Evolutionary conservation across 225 moss, liverwort and hornwort genomes (phyloP), one percentile per base, ranked within the genome.

Genomic region (Bryoerythrophyllum caledonicum): DNA sequence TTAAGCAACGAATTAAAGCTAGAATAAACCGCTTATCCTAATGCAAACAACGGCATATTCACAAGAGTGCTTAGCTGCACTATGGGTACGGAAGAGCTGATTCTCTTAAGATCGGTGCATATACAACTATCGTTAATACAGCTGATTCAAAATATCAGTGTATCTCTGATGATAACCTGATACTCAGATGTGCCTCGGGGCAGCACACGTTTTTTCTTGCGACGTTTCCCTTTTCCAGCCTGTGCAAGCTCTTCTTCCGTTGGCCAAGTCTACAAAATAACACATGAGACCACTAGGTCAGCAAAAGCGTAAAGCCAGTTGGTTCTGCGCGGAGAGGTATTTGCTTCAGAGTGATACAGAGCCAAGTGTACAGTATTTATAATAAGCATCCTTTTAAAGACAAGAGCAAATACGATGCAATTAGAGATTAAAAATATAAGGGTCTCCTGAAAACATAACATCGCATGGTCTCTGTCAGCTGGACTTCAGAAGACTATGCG

Each of bases 151-250:
- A 60, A 15, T 46, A 21, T 32, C 17, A 49, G 25, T 38, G 38
- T 2, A 51, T 14, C 52, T 55, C 2, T 60, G 61, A 78, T 35
- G 24, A 64, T 63, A 46, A 96, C 96, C 89, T 99, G 99, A 77
- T 99, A 99, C 5, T 99, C 91, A 67, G 99, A 99, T 40, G 90
- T 95, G 74, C 99, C 99, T 35, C 86, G 90, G 1, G 93, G 99
- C 20, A 99, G 66, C 57, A 87, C 69, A 41, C 87, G 90, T 75
- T 91, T 91, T 53, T 86, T 89, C 69, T 70, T 81, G 10, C 70
- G 85, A 10, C 76, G 78, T 53, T 80, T 81, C 52, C 59, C 83
- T 65, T 86, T 82, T 52, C 83, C 82, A 72, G 93, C 95, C 65
- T 83, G 83, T 26, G 86, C 84, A 32, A 99, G 89, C 83, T 99